Percentiles rank a stretch among this genome's conserved stretches.
phyloP scores from a whole-genome alignment of 352 stramenopile genomes.

The Pythium oligandrum region DNA sequence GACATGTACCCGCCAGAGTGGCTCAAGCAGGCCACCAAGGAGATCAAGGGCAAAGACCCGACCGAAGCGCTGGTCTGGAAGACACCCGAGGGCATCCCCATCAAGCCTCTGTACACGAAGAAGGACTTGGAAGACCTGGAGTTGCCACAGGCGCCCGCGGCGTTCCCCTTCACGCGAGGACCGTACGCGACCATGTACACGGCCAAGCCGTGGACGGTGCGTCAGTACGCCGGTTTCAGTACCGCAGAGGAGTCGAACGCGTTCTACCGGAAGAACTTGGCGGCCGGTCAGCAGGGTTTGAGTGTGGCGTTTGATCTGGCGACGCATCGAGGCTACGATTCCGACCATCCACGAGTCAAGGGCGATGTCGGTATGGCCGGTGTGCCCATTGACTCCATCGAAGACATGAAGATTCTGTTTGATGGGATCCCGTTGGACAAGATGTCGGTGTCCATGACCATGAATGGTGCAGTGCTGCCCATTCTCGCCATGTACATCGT shows the following conservation, averaged over 20 bases:
- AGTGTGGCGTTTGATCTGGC: conserved; percentile 97
- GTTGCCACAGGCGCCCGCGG: conserved; percentile 63
- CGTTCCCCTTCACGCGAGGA: conserved; percentile 91
- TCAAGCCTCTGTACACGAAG: conserved; percentile 95
- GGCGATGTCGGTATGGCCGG: conserved; percentile 98
- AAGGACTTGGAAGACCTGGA: conserved; percentile 67
- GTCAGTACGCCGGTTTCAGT: conserved; percentile 96
- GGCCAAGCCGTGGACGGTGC: conserved; percentile 91
- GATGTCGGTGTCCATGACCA: conserved; percentile 98
- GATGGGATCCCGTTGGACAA: conserved; percentile 94
- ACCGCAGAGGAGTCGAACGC: conserved; percentile 96
- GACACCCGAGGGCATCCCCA: conserved; percentile 91
- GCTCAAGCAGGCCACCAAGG: conserved; percentile 61
- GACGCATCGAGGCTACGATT: conserved; percentile 98
- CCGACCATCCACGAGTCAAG: conserved; percentile 91
- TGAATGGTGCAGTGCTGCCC: conserved; percentile 97
- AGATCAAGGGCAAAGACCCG: conserved; percentile 80
- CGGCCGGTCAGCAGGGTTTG: conserved; percentile 89
- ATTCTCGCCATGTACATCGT: conserved; percentile 97
- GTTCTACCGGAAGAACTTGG: conserved; percentile 95
- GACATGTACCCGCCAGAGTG: conserved; percentile 40
- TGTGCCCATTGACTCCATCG: conserved; percentile 94
- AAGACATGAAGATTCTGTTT: conserved; percentile 98
- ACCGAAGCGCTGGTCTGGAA: conserved; percentile 65
- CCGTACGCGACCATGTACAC: conserved; percentile 98